Evolutionary conservation across 371 early-diverging fungal genomes (phyloP).

Genomic region (Parasitella parasitica): DNA sequence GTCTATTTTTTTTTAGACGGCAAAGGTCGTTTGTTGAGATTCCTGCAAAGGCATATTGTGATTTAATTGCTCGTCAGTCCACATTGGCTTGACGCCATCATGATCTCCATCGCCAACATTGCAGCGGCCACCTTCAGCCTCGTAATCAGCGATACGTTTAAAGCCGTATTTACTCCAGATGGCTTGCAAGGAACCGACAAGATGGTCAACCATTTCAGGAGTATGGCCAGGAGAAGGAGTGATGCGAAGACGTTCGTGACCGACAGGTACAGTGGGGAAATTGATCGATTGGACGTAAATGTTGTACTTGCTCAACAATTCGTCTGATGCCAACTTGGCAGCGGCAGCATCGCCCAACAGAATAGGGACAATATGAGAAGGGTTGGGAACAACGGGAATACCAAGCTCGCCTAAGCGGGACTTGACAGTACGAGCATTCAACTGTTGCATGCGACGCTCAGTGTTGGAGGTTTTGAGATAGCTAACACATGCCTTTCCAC

Average conservation of each 20-base stretch:
- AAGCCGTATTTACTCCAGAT: slow-evolving; percentile 89
- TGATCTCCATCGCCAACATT: slow-evolving; percentile 73
- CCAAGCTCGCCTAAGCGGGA: slow-evolving; percentile 74
- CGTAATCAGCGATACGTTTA: slow-evolving; percentile 86
- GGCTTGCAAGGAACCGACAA: slow-evolving; percentile 80
- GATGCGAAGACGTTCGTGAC: slow-evolving; percentile 96
- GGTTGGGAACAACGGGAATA: slow-evolving; percentile 97
- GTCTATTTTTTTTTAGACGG: neutral
- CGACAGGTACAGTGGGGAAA: slow-evolving; percentile 94
- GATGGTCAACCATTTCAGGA: slow-evolving; percentile 74
- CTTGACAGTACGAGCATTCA: slow-evolving; percentile 88
- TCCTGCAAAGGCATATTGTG: neutral
- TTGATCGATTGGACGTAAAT: slow-evolving; percentile 99
- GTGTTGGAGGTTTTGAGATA: slow-evolving; percentile 80
- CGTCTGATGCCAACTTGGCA: slow-evolving; percentile 90
- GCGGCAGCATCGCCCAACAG: slow-evolving; percentile 94
- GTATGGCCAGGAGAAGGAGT: slow-evolving; percentile 97
- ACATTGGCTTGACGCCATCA: slow-evolving; percentile 51
- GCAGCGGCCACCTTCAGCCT: slow-evolving; percentile 80
- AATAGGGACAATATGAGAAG: slow-evolving; percentile 97
- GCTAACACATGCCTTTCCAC: slow-evolving; percentile 88
- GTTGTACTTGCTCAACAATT: slow-evolving; percentile 80
- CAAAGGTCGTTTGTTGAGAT: neutral
- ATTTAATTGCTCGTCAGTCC: slow-evolving; percentile 63
- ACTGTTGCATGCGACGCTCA: slow-evolving; percentile 91